Evolutionary conservation across 1,284 basidiomycete species (phyloP).

Genomic region (Erythrobasidium hasegawianum): DNA sequence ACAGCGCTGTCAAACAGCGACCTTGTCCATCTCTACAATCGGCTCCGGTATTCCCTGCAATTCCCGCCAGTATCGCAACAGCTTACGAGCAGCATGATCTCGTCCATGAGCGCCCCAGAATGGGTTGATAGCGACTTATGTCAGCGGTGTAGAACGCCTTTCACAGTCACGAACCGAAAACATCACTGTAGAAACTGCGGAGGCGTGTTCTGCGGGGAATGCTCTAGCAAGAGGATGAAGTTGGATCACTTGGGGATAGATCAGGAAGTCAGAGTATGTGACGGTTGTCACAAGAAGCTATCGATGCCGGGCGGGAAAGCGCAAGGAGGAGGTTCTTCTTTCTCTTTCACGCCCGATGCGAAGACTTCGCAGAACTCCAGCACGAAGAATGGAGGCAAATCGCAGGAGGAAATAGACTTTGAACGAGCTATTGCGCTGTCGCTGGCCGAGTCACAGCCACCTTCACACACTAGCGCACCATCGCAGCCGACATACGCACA

Average conservation of each 20-base stretch:
- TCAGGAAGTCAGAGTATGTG: constrained; percentile 91
- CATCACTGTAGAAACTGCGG: constrained; percentile 99
- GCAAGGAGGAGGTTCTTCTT: neutral
- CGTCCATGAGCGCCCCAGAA: constrained; percentile 60
- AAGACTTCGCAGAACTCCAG: too few relatives aligned
- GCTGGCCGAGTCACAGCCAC: constrained; percentile 59
- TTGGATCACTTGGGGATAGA: constrained; percentile 91
- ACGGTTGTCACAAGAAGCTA: constrained; percentile 76
- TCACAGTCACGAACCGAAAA: constrained; percentile 94
- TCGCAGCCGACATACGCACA: constrained; percentile 35
- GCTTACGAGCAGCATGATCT: constrained; percentile 73
- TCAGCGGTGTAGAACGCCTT: constrained; percentile 83
- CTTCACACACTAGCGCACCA: constrained; percentile 41
- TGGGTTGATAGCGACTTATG: constrained; percentile 63
- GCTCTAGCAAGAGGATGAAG: constrained; percentile 77
- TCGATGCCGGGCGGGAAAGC: constrained; percentile 42
- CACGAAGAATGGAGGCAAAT: constrained; percentile 7
- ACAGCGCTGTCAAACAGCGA: constrained; percentile 62
- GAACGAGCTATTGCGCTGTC: constrained; percentile 31
- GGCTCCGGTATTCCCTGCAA: constrained; percentile 66
- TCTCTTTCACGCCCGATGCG: too few relatives aligned
- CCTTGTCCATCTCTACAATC: constrained; percentile 70
- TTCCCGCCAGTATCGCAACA: constrained; percentile 76
- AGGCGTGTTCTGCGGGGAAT: constrained; percentile 90
- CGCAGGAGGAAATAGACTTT: constrained; percentile 28